These are phyloP conservation scores for Babesia caballi DNA, from an alignment of 169 alveolate genomes.

Conservation along the genomic window DNA sequence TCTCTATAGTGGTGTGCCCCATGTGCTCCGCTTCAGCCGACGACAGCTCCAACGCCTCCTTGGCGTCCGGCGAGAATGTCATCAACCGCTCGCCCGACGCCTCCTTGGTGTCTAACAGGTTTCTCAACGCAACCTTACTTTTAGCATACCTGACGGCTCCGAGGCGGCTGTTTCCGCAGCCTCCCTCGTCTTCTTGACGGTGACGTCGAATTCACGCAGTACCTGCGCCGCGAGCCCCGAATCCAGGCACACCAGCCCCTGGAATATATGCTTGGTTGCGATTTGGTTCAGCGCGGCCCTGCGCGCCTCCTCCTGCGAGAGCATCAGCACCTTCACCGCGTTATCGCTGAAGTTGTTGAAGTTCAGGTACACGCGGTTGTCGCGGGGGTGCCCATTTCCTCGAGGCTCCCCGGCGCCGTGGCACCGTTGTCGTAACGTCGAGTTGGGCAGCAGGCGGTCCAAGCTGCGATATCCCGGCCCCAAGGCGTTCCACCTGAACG, in stretches of 20 bases:
- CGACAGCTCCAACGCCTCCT: slow-evolving; percentile 47
- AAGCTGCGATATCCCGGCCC: background rate
- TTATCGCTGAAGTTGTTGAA: slow-evolving; percentile 64
- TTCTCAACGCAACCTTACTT: too few species aligned
- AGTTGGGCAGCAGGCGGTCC: slow-evolving; percentile 1
- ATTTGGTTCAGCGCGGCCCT: slow-evolving; percentile 13
- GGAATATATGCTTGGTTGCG: slow-evolving; percentile 51
- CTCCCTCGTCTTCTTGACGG: slow-evolving; percentile 21
- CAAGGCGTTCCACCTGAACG: background rate
- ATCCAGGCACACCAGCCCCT: slow-evolving; percentile 50
- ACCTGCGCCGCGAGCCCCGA: slow-evolving; percentile 35
- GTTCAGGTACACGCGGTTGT: slow-evolving; percentile 4
- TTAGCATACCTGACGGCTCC: background rate
- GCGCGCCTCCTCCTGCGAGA: slow-evolving; percentile 63
- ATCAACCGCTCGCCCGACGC: background rate
- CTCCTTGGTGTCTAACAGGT: background rate
- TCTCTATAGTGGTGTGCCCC: slow-evolving; percentile 52
- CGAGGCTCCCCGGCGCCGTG: background rate
- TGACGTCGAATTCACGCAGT: slow-evolving; percentile 34
- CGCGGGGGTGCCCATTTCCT: background rate
- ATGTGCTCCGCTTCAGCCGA: slow-evolving; percentile 49
- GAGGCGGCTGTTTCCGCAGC: background rate
- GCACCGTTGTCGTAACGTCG: background rate
- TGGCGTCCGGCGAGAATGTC: slow-evolving; percentile 50
- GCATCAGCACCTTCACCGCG: slow-evolving; percentile 59